Base-by-base conservation (phyloP, 495 filamentous ascomycete species). In the Aspergillus ellipticus region DNA sequence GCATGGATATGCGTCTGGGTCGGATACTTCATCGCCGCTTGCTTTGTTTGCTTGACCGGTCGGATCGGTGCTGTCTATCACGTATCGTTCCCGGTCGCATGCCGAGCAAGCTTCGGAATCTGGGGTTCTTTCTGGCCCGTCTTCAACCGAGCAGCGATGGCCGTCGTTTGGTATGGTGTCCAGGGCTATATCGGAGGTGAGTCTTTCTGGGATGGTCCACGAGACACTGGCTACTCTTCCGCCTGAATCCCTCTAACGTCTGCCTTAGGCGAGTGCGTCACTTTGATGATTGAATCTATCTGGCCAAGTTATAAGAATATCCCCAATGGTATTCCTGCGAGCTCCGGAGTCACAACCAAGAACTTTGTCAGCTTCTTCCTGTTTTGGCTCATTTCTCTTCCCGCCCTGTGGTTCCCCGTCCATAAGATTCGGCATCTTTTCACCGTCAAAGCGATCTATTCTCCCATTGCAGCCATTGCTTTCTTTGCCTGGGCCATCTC, bases 401-500 rank as follows among this genome's bases (percentile, higher is more conserved):
- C 90, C 0, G 89, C 89, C 7, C 86, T 97, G 48, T 97, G 90
- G 87, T 79, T 82, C 60, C 79, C 79, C 0, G 76, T 82, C 26
- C 79, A 82, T 55, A 71, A 82, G 55, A 73, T 82, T 31, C 75
- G 92, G 49, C 92, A 96, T 70, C 77, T 97, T 19, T 97, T 97
- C 69, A 96, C 92, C 17, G 89, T 89, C 64, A 97, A 97, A 74
- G 82, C 91, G 6, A 89, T 83, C 65, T 84, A 95, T 57, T 92
- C 95, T 3, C 92, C 92, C 0, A 78, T 81, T 39, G 91, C 91
- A 22, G 92, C 88, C 41, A 79, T 96, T 51, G 82, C 89, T 20
- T 96, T 92, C 78, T 90, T 96, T 71, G 91, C 92, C 59, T 97
- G 92, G 92, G 82, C 89, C 9, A 82, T 96, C 39, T 82, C 89